These are phyloP conservation scores for Talaromyces sp. DNA, from an alignment of 2,329 filamentous ascomycete species.

Conservation along the genomic window DNA sequence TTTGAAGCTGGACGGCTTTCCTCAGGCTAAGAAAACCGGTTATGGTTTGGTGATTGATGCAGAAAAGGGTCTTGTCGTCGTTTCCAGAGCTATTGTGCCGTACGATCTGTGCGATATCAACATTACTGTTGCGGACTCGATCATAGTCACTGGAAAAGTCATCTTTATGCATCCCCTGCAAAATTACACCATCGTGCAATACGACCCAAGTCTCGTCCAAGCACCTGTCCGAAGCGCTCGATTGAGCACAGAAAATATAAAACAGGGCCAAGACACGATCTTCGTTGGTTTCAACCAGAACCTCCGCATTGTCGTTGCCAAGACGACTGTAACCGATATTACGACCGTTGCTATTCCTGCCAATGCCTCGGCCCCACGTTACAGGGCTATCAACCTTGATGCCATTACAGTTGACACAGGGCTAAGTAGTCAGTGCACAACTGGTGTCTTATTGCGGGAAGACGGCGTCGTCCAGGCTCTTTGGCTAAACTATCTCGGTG, in stretches of 20 bases:
- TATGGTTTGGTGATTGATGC: conserved; percentile 98
- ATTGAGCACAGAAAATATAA: conserved; percentile 75
- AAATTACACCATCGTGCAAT: conserved; percentile 94
- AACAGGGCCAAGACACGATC: conserved; percentile 88
- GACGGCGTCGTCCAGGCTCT: conserved; percentile 91
- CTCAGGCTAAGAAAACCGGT: conserved; percentile 86
- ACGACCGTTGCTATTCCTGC: conserved; percentile 95
- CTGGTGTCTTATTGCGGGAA: conserved; percentile 82
- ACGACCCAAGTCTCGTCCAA: conserved; percentile 88
- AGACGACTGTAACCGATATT: conserved; percentile 94
- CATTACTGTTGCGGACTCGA: conserved; percentile 92
- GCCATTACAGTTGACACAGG: conserved; percentile 96
- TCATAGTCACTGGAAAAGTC: conserved; percentile 90
- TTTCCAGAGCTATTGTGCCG: conserved; percentile 89
- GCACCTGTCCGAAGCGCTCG: conserved; percentile 87
- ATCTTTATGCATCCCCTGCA: conserved; percentile 94
- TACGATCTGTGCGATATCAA: conserved; percentile 97
- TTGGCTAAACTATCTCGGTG: conserved; percentile 95
- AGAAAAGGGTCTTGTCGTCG: conserved; percentile 88
- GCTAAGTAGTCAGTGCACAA: conserved; percentile 85
- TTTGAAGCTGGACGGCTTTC: conserved; percentile 95
- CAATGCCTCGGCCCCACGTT: conserved; percentile 84
- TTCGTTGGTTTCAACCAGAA: conserved; percentile 99
- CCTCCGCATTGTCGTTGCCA: conserved; percentile 84
- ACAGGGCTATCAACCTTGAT: conserved; percentile 91